Conservation (phyloP, 2,329 filamentous ascomycete species). For the Chalaropsis ovoidea region DNA sequence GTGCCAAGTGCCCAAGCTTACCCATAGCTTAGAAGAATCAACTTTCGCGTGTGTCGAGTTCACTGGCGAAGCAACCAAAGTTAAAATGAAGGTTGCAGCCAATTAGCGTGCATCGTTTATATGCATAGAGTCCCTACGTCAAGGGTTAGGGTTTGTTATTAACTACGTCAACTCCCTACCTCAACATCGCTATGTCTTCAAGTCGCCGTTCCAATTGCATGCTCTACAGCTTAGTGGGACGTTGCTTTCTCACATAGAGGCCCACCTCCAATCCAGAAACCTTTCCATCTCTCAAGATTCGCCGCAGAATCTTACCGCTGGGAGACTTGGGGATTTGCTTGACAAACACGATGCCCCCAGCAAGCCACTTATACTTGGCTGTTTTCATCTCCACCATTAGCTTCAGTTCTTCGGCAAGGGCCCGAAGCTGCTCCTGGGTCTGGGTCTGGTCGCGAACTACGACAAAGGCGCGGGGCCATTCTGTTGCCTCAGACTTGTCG, state of each 20-base stretch:
- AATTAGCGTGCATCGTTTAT: neutral
- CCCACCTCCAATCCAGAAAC: conserved; percentile 33
- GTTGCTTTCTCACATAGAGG: conserved; percentile 29
- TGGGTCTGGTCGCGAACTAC: conserved; percentile 34
- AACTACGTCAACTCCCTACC: neutral
- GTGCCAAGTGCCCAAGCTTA: too few species aligned
- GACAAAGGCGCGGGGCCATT: conserved; percentile 54
- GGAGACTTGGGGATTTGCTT: conserved; percentile 63
- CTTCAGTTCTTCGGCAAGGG: conserved; percentile 45
- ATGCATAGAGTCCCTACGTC: neutral
- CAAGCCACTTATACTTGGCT: conserved; percentile 55
- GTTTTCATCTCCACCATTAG: conserved; percentile 49
- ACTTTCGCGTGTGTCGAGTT: too few species aligned
- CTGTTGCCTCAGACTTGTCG: conserved; percentile 47
- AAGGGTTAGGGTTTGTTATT: neutral
- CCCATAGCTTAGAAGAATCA: too few species aligned
- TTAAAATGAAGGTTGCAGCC: neutral
- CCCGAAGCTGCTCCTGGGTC: conserved; percentile 32
- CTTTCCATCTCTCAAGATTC: conserved; percentile 37
- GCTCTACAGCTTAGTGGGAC: conserved; percentile 24
- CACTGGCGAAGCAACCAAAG: neutral
- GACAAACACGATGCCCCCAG: conserved; percentile 60
- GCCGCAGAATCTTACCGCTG: conserved; percentile 41
- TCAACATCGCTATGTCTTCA: neutral
- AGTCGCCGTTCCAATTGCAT: too few species aligned